Conservation (phyloP, 805 yeast species). For the Yamadazyma sp. region DNA sequence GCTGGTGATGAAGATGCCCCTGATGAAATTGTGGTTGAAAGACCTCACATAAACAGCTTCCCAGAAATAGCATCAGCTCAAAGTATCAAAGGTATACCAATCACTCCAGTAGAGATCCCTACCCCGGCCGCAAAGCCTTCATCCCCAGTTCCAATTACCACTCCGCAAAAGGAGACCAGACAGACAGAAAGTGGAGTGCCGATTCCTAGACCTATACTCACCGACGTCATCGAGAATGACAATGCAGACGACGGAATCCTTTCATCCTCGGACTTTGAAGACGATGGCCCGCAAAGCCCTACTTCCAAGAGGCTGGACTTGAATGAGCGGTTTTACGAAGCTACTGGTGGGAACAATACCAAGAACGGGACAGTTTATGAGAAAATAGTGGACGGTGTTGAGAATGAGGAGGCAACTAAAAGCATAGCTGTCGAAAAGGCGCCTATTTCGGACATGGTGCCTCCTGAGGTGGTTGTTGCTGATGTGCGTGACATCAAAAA, state of each 20-base stretch:
- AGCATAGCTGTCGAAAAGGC: too few relatives aligned
- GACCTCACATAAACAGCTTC: too few relatives aligned
- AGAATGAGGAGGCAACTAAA: background rate
- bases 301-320: constrained; percentile 9
- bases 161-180: background rate
- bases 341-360: background rate
- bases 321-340: constrained; percentile 9
- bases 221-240: constrained; percentile 13
- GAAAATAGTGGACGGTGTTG: too few relatives aligned
- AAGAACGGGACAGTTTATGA: too few relatives aligned
- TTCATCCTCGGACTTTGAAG: constrained; percentile 11
- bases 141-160: background rate
- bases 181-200: constrained; percentile 1
- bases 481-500: background rate
- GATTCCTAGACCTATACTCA: constrained; percentile 14
- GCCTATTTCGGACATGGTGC: too few relatives aligned
- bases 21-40: too few relatives aligned
- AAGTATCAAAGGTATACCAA: too few relatives aligned
- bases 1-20: too few relatives aligned
- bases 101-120: too few relatives aligned
- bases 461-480: background rate
- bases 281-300: constrained; percentile 12
- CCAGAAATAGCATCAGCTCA: too few relatives aligned
- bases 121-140: background rate
- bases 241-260: constrained; percentile 10